A percentile compares a stretch with the other conserved stretches of the same genome.
These are phyloP conservation scores for Fusarium sulawesiense DNA, from an alignment of 2,329 filamentous ascomycete genomes.

Conservation along the genomic window DNA sequence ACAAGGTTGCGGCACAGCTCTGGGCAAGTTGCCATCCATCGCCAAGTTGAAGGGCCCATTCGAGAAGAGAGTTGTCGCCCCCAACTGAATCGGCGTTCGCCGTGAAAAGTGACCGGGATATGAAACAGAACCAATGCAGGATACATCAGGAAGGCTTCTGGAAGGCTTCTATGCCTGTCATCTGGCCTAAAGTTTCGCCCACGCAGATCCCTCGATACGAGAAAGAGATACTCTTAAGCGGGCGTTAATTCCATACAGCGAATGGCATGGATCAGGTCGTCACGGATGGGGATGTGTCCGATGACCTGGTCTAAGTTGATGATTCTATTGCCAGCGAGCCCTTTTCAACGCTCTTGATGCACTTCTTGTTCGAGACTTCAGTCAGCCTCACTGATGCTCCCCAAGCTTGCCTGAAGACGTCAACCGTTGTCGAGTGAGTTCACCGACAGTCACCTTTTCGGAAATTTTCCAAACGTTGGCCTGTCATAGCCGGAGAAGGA, in stretches of 20 bases:
- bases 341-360: slow-evolving; percentile 7
- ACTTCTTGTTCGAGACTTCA: slow-evolving; percentile 7
- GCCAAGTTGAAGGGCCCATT: not conserved
- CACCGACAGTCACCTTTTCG: slow-evolving; percentile 13
- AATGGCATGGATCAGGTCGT: slow-evolving; percentile 25
- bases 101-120: slow-evolving; percentile 4
- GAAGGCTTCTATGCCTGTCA: slow-evolving; percentile 36
- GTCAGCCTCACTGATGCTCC: slow-evolving; percentile 34
- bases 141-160: slow-evolving; percentile 43
- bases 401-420: slow-evolving; percentile 1
- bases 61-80: slow-evolving; percentile 6
- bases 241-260: slow-evolving; percentile 6
- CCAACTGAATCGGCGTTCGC: slow-evolving; percentile 17
- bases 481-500: slow-evolving; percentile 28
- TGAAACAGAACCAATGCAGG: slow-evolving; percentile 31
- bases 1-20: slow-evolving; percentile 30
- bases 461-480: slow-evolving; percentile 13
- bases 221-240: slow-evolving; percentile 17
- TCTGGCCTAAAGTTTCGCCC: slow-evolving; percentile 4
- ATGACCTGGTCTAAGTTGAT: slow-evolving; percentile 13
- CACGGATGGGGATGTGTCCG: slow-evolving; percentile 9
- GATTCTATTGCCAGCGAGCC: slow-evolving; percentile 24
- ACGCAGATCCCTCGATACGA: slow-evolving; percentile 21
- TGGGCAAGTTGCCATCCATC: slow-evolving; percentile 10
- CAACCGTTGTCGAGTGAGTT: slow-evolving; percentile 6